Percentiles rank a stretch among this genome's conserved stretches.
Conservation (phyloP, 2,329 filamentous ascomycete genomes). For the Westerdykella sp. region DNA sequence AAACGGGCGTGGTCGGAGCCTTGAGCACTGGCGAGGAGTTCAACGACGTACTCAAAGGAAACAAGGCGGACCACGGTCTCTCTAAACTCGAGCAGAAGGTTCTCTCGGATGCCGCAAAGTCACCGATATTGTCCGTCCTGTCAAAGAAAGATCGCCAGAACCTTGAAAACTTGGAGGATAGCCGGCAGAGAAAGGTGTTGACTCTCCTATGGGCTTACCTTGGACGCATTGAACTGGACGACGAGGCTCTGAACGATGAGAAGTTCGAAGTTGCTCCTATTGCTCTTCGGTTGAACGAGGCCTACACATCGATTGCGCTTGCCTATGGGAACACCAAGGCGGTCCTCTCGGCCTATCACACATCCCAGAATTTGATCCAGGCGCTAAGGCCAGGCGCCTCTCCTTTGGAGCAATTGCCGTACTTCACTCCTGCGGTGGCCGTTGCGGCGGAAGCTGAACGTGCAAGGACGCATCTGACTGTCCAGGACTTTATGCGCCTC, state of each 20-base stretch:
- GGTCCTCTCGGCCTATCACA: slow-evolving; percentile 72
- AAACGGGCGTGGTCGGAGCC: slow-evolving; percentile 71
- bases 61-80: slow-evolving; percentile 73
- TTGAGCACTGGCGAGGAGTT: slow-evolving; percentile 85
- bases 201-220: slow-evolving; percentile 94
- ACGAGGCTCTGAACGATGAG: slow-evolving; percentile 67
- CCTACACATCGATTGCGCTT: slow-evolving; percentile 79
- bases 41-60: slow-evolving; percentile 65
- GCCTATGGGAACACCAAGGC: slow-evolving; percentile 80
- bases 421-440: slow-evolving; percentile 63
- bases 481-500: slow-evolving; percentile 85
- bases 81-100: slow-evolving; percentile 79
- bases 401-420: slow-evolving; percentile 83
- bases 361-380: slow-evolving; percentile 83
- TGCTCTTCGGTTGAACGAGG: slow-evolving; percentile 76
- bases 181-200: slow-evolving; percentile 75
- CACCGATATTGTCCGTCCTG: slow-evolving; percentile 53
- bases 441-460: slow-evolving; percentile 64
- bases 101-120: slow-evolving; percentile 53
- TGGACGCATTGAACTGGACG: slow-evolving; percentile 77
- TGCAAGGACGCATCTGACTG: slow-evolving; percentile 57
- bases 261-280: slow-evolving; percentile 88
- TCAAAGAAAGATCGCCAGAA: slow-evolving; percentile 67
- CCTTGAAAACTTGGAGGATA: slow-evolving; percentile 74
- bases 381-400: slow-evolving; percentile 77